Conservation (phyloP, 768 basidiomycete genomes). For the Dentipellis fragilis region DNA sequence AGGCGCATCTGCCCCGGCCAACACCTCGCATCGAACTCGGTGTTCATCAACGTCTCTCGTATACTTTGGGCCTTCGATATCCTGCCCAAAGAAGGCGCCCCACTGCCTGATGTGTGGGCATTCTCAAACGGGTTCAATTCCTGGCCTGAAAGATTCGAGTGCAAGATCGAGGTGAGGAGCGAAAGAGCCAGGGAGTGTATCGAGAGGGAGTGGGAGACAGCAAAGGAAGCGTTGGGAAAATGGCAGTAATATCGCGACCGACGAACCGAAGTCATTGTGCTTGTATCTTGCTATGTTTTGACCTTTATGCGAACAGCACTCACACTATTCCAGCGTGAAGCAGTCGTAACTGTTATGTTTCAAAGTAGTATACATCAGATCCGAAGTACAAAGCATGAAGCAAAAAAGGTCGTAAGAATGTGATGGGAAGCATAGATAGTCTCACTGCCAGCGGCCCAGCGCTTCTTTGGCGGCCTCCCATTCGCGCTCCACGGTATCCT, state of each 20-base stretch:
- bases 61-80: conserved; percentile 13
- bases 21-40: conserved; percentile 12
- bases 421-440: neutral
- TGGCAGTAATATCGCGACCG: neutral
- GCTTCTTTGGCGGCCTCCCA: neutral
- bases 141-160: neutral
- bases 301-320: neutral
- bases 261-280: neutral
- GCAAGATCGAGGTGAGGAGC: neutral
- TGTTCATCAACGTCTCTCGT: conserved; percentile 11
- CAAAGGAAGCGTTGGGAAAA: neutral
- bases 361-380: too few species aligned
- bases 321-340: neutral
- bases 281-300: neutral
- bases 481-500: neutral
- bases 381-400: too few species aligned
- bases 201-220: conserved; percentile 1
- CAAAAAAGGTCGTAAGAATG: too few species aligned
- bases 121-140: conserved; percentile 2
- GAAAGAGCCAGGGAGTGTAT: neutral
- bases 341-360: neutral
- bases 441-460: neutral
- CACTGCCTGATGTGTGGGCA: neutral
- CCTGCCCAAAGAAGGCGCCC: neutral
- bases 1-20: conserved; percentile 14